A percentile compares a stretch with the other conserved stretches of the same genome.
Conservation (phyloP, 1,284 basidiomycete species). For the Pseudozyma hubeiensis region DNA sequence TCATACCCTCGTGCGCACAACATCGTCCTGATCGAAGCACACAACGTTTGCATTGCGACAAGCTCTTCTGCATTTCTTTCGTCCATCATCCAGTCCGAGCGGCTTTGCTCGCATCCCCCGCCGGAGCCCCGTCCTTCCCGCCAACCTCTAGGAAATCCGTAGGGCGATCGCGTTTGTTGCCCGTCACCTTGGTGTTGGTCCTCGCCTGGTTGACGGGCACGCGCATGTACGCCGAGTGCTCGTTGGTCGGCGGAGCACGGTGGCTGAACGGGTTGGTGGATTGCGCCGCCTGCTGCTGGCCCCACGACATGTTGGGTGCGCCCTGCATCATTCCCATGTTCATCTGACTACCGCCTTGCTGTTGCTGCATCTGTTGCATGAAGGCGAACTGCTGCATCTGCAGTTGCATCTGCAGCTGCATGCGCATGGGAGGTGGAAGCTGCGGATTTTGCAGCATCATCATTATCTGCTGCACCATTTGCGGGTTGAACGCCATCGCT, state of each 20-base stretch:
- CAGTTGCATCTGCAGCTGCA: slow-evolving; percentile 67
- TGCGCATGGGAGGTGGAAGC: slow-evolving; percentile 64
- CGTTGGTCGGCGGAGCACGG: slow-evolving; percentile 38
- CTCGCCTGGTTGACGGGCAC: slow-evolving; percentile 43
- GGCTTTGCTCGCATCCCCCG: slow-evolving; percentile 30
- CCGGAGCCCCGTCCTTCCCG: slow-evolving; percentile 18
- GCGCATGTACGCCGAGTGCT: slow-evolving; percentile 50
- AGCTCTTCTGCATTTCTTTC: background rate
- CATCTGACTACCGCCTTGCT: slow-evolving; percentile 26
- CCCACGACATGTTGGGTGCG: slow-evolving; percentile 28
- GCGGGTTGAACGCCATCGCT: slow-evolving; percentile 55
- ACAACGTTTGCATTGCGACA: too few species aligned
- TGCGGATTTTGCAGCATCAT: slow-evolving; percentile 66
- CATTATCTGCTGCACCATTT: slow-evolving; percentile 64
- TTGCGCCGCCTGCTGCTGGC: slow-evolving; percentile 33
- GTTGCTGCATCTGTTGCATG: slow-evolving; percentile 57
- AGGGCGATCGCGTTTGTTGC: slow-evolving; percentile 49
- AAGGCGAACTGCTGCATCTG: slow-evolving; percentile 65
- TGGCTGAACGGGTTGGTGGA: slow-evolving; percentile 35
- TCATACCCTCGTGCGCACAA: too few species aligned
- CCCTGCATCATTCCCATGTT: slow-evolving; percentile 41
- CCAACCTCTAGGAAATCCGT: slow-evolving; percentile 57
- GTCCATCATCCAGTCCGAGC: slow-evolving; percentile 24
- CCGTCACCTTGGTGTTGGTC: slow-evolving; percentile 7
- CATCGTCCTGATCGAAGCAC: too few species aligned